Conservation (phyloP, 2,329 filamentous ascomycete species). For the Penicillium sp. region DNA sequence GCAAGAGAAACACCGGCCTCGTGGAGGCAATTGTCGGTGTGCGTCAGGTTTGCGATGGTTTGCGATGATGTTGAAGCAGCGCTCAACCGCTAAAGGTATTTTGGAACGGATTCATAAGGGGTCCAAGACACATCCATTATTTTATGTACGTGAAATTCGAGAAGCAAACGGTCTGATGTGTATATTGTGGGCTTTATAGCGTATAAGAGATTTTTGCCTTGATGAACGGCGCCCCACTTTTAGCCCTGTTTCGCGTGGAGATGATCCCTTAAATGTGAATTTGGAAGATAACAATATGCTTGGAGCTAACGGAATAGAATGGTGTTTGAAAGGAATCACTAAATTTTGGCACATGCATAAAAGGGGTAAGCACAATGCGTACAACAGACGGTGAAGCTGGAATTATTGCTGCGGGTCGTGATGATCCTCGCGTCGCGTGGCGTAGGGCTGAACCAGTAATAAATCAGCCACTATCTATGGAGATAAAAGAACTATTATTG, state of each 20-base stretch:
- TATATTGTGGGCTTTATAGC: neutral
- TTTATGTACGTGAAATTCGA: too few species aligned
- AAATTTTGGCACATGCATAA: neutral
- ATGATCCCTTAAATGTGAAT: neutral
- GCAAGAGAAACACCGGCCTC: neutral
- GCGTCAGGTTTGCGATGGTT: neutral
- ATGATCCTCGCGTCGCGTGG: slow-evolving; percentile 1
- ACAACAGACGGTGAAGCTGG: neutral
- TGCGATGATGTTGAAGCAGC: neutral
- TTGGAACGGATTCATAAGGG: neutral
- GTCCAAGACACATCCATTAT: neutral
- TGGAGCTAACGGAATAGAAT: neutral
- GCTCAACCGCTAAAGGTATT: neutral
- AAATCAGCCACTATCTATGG: neutral
- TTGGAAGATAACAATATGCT: neutral
- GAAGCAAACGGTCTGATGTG: neutral
- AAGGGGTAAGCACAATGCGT: neutral
- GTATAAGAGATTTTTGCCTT: neutral
- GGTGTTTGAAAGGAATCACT: neutral
- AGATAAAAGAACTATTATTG: neutral
- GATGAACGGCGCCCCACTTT: neutral
- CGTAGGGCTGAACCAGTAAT: slow-evolving; percentile 6
- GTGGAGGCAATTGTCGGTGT: slow-evolving; percentile 7
- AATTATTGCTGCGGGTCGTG: neutral
- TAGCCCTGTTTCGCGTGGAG: neutral